Percentiles rank a stretch among this genome's conserved stretches.
These are phyloP conservation scores for Wickerhamomyces bovis DNA, from an alignment of 805 yeast species.

Conservation along the genomic window DNA sequence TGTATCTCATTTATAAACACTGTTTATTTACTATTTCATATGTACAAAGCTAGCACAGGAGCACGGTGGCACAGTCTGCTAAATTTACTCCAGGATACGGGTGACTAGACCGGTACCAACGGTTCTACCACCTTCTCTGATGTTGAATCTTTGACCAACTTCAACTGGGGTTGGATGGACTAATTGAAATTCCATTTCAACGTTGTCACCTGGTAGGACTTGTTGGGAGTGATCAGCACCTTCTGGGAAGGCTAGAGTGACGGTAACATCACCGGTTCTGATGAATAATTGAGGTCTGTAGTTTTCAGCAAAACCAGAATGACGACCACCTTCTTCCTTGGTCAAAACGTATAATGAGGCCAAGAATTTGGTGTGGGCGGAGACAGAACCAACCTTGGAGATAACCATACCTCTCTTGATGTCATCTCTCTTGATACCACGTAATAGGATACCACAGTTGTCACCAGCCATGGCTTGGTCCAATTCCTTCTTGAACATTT, in stretches of 20 bases:
- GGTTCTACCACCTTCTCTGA: conserved; percentile 99
- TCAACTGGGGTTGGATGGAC: conserved; percentile 91
- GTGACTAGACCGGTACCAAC: conserved; percentile 98
- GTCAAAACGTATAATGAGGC: conserved; percentile 90
- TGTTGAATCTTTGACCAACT: conserved; percentile 96
- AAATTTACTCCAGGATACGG: conserved; percentile 61
- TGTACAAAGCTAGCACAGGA: background rate
- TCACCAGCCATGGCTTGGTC: conserved; percentile 99
- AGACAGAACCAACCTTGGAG: conserved; percentile 86
- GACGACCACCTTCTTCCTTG: conserved; percentile 99
- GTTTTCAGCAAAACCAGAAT: conserved; percentile 93
- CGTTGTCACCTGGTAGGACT: conserved; percentile 97
- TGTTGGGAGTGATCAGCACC: conserved; percentile 81
- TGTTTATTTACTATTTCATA: background rate
- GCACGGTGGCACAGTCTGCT: too few relatives aligned
- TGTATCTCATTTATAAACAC: background rate
- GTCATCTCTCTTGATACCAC: conserved; percentile 98
- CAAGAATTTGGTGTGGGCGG: conserved; percentile 89
- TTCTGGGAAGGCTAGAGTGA: conserved; percentile 81
- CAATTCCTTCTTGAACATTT: conserved; percentile 98
- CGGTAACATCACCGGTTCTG: conserved; percentile 95
- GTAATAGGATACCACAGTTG: conserved; percentile 93
- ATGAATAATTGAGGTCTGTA: conserved; percentile 97
- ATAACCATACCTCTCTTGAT: conserved; percentile 96
- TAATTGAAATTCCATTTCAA: conserved; percentile 90